Evolutionary conservation across 495 filamentous ascomycete genomes (phyloP).

Genomic region (Astrocystis sublimbata): DNA sequence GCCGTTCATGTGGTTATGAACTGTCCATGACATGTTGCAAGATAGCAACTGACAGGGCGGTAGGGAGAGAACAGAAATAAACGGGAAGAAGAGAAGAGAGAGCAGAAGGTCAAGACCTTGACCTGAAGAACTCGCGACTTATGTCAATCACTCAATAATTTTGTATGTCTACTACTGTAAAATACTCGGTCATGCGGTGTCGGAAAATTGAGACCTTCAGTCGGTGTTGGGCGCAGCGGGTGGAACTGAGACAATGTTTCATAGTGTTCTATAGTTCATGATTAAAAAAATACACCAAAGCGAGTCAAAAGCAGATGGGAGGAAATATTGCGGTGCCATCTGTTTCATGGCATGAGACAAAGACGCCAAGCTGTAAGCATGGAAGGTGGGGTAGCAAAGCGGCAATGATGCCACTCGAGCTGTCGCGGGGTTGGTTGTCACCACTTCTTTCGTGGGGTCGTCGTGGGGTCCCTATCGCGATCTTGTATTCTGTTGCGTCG

Average conservation of each 20-base stretch:
- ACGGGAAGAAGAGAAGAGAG: no score
- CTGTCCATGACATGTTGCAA: no score
- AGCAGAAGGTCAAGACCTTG: background rate
- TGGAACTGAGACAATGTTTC: background rate
- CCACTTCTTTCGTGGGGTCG: background rate
- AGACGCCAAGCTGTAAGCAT: background rate
- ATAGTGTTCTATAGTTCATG: background rate
- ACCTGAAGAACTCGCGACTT: background rate
- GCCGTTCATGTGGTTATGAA: no score
- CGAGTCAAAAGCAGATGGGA: background rate
- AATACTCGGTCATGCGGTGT: background rate
- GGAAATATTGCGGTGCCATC: background rate
- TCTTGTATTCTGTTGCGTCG: background rate
- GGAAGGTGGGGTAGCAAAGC: background rate
- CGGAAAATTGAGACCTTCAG: background rate
- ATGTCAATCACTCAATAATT: conserved; percentile 8
- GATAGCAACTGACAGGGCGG: no score
- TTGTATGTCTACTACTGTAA: conserved; percentile 15
- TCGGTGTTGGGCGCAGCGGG: background rate
- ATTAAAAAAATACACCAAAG: background rate
- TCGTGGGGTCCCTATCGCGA: background rate
- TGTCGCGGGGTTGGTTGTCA: conserved; percentile 3
- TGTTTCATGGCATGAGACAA: background rate
- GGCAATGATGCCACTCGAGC: background rate
- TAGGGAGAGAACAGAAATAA: no score